Conservation (phyloP, 2,329 filamentous ascomycete genomes). For the Monosporascus sp. region DNA sequence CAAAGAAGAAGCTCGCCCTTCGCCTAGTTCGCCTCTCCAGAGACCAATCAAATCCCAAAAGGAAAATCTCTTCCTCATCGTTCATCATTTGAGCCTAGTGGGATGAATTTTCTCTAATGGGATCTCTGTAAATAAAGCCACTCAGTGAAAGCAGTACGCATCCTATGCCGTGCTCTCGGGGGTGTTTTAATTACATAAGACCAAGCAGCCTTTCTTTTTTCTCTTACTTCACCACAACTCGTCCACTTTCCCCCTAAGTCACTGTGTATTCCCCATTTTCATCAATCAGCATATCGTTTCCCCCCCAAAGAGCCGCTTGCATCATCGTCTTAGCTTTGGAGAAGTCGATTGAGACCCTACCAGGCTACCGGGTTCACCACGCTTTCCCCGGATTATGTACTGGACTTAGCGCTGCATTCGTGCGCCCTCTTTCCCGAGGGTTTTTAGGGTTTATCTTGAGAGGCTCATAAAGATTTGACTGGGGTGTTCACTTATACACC, state of each 20-base stretch:
- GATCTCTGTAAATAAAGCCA: constrained; percentile 3
- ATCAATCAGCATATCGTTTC: constrained; percentile 29
- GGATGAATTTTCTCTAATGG: no score
- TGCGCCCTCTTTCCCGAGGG: constrained; percentile 18
- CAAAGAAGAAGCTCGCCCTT: no score
- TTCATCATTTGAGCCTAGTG: no score
- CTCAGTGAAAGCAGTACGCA: neutral
- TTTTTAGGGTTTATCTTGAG: neutral
- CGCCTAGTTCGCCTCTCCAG: no score
- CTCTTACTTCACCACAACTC: constrained; percentile 34
- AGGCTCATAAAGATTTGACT: neutral
- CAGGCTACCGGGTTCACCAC: constrained; percentile 32
- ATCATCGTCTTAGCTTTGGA: constrained; percentile 30
- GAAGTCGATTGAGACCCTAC: constrained; percentile 19
- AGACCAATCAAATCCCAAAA: no score
- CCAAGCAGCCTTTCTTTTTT: constrained; percentile 34
- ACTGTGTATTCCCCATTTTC: constrained; percentile 15
- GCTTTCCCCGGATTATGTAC: constrained; percentile 34
- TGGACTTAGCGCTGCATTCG: constrained; percentile 36
- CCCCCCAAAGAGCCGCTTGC: constrained; percentile 29
- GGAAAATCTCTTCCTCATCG: no score
- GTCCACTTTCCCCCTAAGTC: constrained; percentile 17
- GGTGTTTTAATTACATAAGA: constrained; percentile 45
- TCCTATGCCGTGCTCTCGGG: neutral
- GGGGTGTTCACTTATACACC: neutral